Conservation (phyloP, 1,284 basidiomycete genomes). For the Heterobasidion parviporum region DNA sequence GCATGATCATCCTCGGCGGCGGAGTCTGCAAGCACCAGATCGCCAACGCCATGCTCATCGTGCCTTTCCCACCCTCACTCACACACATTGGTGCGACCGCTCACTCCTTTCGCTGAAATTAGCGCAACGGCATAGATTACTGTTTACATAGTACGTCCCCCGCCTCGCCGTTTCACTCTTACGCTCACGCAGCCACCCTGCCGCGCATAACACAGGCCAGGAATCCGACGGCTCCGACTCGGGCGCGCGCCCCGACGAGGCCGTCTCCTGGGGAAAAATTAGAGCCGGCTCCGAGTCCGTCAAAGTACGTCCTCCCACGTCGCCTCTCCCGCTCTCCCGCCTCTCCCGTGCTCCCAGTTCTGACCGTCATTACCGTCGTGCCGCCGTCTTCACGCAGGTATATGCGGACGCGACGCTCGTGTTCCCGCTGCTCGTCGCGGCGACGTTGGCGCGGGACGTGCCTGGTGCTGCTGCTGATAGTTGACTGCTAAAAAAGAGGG, state of each 20-base stretch:
- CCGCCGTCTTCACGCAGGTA: conserved; percentile 21
- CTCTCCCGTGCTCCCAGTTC: too few relatives aligned
- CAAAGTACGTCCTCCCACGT: conserved; percentile 51
- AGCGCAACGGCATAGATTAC: conserved; percentile 99
- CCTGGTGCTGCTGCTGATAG: not conserved
- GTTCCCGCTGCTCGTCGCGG: conserved; percentile 67
- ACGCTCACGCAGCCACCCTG: too few relatives aligned
- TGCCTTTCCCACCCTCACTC: not conserved
- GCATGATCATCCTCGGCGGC: conserved; percentile 97
- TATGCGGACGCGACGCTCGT: conserved; percentile 65
- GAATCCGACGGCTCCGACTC: conserved; percentile 99
- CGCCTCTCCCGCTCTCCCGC: not conserved
- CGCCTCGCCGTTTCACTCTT: too few relatives aligned
- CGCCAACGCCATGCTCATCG: conserved; percentile 99
- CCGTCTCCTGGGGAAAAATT: conserved; percentile 99
- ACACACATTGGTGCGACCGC: not conserved
- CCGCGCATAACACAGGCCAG: conserved; percentile 85
- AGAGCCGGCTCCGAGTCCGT: conserved; percentile 85
- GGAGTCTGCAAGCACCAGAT: conserved; percentile 99
- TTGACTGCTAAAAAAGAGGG: too few relatives aligned
- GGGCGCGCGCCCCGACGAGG: conserved; percentile 95
- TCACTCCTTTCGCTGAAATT: not conserved
- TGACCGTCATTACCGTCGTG: too few relatives aligned
- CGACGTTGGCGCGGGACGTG: conserved; percentile 47
- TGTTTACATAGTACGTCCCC: conserved; percentile 79